These are phyloP conservation scores for Apium graveolens DNA, from an alignment of 129 eudicot genomes.

Conservation along the genomic window DNA sequence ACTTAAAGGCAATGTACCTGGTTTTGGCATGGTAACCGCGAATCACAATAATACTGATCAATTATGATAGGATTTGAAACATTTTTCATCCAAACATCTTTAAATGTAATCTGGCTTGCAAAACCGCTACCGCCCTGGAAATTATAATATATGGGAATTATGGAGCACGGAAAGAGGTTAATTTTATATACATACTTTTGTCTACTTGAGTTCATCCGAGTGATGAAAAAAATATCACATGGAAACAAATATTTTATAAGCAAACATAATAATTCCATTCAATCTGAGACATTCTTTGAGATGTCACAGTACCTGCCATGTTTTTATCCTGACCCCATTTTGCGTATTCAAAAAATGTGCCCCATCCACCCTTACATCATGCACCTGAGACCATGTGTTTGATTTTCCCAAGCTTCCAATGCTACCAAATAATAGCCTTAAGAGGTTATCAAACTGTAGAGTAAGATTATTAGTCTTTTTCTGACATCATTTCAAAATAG, in stretches of 20 bases:
- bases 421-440: slow-evolving; percentile 22
- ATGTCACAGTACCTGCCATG: slow-evolving; percentile 66
- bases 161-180: background rate
- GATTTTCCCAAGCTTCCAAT: slow-evolving; percentile 79
- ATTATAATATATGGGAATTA: background rate
- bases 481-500: background rate
- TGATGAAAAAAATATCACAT: background rate
- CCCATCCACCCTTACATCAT: slow-evolving; percentile 52
- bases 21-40: slow-evolving; percentile 49
- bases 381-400: slow-evolving; percentile 40
- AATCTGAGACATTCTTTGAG: background rate
- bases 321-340: slow-evolving; percentile 83
- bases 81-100: slow-evolving; percentile 61
- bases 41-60: slow-evolving; percentile 87
- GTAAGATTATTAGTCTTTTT: slow-evolving; percentile 2
- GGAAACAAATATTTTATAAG: background rate
- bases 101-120: slow-evolving; percentile 50
- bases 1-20: slow-evolving; percentile 36
- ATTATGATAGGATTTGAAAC: slow-evolving; percentile 87
- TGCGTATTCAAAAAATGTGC: slow-evolving; percentile 59
- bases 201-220: background rate
- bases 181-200: background rate
- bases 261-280: background rate
- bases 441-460: background rate
- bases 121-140: slow-evolving; percentile 81